Evolutionary conservation across 306 rosid species (phyloP).

Genomic region (Myrica gale): DNA sequence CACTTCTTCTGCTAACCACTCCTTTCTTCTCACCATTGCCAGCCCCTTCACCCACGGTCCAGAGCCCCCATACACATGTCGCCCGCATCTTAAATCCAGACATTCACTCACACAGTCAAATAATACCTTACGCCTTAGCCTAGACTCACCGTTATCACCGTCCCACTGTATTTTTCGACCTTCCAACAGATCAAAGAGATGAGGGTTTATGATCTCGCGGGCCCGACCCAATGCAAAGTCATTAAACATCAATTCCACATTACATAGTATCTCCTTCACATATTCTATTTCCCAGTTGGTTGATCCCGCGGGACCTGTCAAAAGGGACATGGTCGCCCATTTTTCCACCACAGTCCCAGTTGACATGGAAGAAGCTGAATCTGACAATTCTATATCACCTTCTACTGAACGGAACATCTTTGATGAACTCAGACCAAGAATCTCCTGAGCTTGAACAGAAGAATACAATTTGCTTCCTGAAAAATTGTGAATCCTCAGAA

Average conservation of each 20-base stretch:
- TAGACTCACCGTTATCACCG: constrained; percentile 30
- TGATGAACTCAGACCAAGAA: constrained; percentile 40
- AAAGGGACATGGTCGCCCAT: constrained; percentile 23
- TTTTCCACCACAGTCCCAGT: constrained; percentile 33
- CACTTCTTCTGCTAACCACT: constrained; percentile 62
- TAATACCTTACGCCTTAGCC: constrained; percentile 52
- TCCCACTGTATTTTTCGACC: constrained; percentile 42
- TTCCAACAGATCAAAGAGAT: constrained; percentile 66
- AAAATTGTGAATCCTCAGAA: constrained; percentile 20
- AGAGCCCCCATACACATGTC: constrained; percentile 59
- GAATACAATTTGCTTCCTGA: constrained; percentile 76
- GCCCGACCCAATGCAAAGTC: constrained; percentile 59
- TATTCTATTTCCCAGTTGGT: constrained; percentile 67
- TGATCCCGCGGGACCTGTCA: constrained; percentile 30
- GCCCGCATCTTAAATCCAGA: constrained; percentile 63
- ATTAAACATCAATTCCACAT: constrained; percentile 64
- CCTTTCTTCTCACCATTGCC: constrained; percentile 64
- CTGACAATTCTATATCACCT: constrained; percentile 67
- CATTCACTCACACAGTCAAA: constrained; percentile 76
- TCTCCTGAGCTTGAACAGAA: constrained; percentile 57
- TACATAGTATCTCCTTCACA: constrained; percentile 57
- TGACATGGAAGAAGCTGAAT: constrained; percentile 81
- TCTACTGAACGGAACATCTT: constrained; percentile 47
- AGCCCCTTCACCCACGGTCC: constrained; percentile 69
- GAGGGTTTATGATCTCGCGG: constrained; percentile 52